phyloP scores from a whole-genome alignment of 2,329 filamentous ascomycete genomes.

The Zarea fungicola region DNA sequence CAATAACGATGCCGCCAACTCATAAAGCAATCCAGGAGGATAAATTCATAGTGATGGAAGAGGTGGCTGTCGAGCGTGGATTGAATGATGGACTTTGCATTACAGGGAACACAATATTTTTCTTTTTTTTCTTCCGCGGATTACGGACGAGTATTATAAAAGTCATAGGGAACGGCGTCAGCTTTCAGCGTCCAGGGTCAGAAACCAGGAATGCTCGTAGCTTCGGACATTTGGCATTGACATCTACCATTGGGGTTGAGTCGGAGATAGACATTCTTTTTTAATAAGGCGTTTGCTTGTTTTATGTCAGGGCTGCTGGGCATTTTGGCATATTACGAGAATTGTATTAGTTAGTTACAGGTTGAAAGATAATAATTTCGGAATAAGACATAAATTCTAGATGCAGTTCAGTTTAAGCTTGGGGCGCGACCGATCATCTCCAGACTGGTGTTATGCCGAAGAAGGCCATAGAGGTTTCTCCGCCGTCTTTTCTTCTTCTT shows the following conservation, averaged over 20 bases:
- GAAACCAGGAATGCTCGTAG: conserved; percentile 1
- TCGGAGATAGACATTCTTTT: conserved; percentile 1
- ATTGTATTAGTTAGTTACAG: conserved; percentile 9
- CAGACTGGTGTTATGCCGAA: too few species aligned
- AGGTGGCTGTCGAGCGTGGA: not conserved
- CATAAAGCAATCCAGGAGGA: not conserved
- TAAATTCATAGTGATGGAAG: not conserved
- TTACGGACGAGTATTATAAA: not conserved
- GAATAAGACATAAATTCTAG: too few species aligned
- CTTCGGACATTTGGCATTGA: conserved; percentile 8
- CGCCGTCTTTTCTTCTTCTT: too few species aligned
- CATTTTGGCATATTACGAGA: conserved; percentile 3
- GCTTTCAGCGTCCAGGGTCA: conserved; percentile 6
- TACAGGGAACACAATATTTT: not conserved
- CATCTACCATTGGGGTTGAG: conserved; percentile 3
- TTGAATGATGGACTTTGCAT: not conserved
- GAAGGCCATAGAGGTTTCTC: too few species aligned
- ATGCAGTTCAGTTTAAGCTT: too few species aligned
- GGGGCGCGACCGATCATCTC: too few species aligned
- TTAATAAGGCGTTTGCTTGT: conserved; percentile 5
- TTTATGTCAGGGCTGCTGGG: not conserved
- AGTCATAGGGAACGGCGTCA: conserved; percentile 10
- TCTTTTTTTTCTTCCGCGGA: not conserved
- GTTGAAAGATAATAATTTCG: not conserved
- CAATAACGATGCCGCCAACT: conserved; percentile 13